Conservation (phyloP, 371 early-diverging fungal genomes). For the Zychaea mexicana region DNA sequence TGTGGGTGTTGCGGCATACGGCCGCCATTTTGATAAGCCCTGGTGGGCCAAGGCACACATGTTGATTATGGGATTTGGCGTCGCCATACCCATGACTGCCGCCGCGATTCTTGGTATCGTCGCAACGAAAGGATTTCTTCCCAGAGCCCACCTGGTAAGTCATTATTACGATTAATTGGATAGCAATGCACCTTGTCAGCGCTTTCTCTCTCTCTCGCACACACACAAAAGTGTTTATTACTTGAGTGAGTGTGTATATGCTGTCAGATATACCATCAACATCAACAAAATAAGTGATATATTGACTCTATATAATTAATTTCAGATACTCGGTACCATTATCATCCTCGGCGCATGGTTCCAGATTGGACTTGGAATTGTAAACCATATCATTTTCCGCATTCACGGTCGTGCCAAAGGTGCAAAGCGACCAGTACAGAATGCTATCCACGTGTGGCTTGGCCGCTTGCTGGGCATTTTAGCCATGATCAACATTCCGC, state of each 20-base stretch:
- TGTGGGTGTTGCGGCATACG: conserved; percentile 27
- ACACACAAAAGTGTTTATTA: not conserved
- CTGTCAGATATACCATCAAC: not conserved
- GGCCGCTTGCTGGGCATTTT: conserved; percentile 22
- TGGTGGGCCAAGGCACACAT: conserved; percentile 44
- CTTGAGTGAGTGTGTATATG: not conserved
- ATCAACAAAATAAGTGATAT: no score
- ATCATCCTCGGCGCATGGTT: conserved; percentile 26
- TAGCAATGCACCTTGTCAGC: no score
- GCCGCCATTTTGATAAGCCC: conserved; percentile 24
- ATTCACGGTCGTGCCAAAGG: conserved; percentile 18
- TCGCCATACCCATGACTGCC: conserved; percentile 25
- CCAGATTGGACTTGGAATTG: conserved; percentile 29
- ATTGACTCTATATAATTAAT: no score
- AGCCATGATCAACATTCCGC: conserved; percentile 32
- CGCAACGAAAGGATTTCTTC: conserved; percentile 18
- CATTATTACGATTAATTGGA: not conserved
- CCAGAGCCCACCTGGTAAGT: conserved; percentile 36
- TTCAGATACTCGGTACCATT: conserved; percentile 30
- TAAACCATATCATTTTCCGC: conserved; percentile 33
- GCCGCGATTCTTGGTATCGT: conserved; percentile 23
- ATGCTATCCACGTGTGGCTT: conserved; percentile 35
- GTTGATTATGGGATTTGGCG: conserved; percentile 31
- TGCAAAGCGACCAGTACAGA: conserved; percentile 30
- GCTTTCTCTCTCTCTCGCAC: no score